phyloP scores from a whole-genome alignment of 2,329 filamentous ascomycete species.

The Lachnellula willkommii region DNA sequence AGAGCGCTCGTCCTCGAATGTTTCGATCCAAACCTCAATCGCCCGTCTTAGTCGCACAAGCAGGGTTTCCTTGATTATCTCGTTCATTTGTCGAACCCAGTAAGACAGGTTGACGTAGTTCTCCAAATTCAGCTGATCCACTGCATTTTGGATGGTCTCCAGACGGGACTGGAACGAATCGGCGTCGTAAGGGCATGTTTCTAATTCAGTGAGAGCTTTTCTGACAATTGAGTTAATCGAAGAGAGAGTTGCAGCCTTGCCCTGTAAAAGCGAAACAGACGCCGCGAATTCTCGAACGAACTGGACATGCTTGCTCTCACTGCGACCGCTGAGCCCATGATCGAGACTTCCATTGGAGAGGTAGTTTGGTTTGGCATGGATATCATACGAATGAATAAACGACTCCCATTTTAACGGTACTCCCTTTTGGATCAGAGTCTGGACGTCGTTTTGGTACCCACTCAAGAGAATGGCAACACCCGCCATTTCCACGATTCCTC shows the following conservation, averaged over 20 bases:
- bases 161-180: conserved; percentile 75
- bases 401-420: conserved; percentile 94
- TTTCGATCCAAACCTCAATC: conserved; percentile 78
- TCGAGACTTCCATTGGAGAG: conserved; percentile 56
- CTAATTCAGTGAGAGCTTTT: conserved; percentile 76
- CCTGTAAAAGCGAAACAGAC: conserved; percentile 80
- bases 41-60: conserved; percentile 78
- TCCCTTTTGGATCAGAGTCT: conserved; percentile 76
- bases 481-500: conserved; percentile 77
- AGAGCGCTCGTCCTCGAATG: conserved; percentile 61
- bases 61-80: conserved; percentile 74
- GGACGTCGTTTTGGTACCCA: conserved; percentile 88
- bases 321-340: conserved; percentile 50
- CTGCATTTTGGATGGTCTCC: conserved; percentile 81
- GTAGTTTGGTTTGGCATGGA: conserved; percentile 66
- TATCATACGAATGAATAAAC: conserved; percentile 93
- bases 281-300: conserved; percentile 92
- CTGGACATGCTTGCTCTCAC: conserved; percentile 90
- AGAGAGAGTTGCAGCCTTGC: conserved; percentile 73
- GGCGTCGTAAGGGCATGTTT: conserved; percentile 75
- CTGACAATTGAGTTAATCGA: conserved; percentile 76
- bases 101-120: conserved; percentile 88
- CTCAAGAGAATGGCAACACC: conserved; percentile 83
- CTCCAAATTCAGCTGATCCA: conserved; percentile 94
- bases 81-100: conserved; percentile 86